Evolutionary conservation across 345 rosid species (phyloP), one percentile per base, ranked within the genome.

Genomic region (Noccaea bulbosa): DNA sequence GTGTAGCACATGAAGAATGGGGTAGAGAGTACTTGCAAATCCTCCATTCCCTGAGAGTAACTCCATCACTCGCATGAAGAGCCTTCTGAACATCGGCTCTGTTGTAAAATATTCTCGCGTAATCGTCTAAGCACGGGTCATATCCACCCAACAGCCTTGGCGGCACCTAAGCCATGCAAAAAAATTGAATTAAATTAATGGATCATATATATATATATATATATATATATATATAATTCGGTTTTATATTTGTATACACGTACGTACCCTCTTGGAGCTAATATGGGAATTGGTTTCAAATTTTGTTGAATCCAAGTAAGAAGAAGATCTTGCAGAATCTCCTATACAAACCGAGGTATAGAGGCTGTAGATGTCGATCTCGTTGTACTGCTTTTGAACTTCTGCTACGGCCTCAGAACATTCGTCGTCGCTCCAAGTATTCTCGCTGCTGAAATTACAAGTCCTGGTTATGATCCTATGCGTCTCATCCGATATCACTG

Each of bases 401-500:
- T 87, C 98, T 4, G 37, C 89, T 5, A 93, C 92, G 37, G 91
- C 86, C 35, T 68, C 57, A 61, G 43, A 60, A 57, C 78, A 74
- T 17, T 94, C 98, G 59, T 91, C 93, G 78, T 87, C 92, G 38
- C 86, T 80, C 17, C 98, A 88, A 47, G 87, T 88, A 74, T 87
- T 90, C 41, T 88, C 93, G 74, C 79, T 81, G 9, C 88, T 74
- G 64, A 95, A 95, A 77, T 92, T 89, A 5, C 99, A 95, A 0
- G 91, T 85, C 77, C 87, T 86, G 47, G 82, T 87, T 49, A 95
- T 90, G 72, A 82, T 87, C 78, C 69, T 77, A 69, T 90, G 93
- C 4, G 98, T 95, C 79, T 67, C 81, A 41, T 95, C 99, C 0
- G 99, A 95, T 62, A 95, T 92, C 80, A 90, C 93, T 0, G 99